Evolutionary conservation across 1,139 yeast species (phyloP), one percentile per base, ranked within the genome.

Genomic region (Yamadazyma oceani): DNA sequence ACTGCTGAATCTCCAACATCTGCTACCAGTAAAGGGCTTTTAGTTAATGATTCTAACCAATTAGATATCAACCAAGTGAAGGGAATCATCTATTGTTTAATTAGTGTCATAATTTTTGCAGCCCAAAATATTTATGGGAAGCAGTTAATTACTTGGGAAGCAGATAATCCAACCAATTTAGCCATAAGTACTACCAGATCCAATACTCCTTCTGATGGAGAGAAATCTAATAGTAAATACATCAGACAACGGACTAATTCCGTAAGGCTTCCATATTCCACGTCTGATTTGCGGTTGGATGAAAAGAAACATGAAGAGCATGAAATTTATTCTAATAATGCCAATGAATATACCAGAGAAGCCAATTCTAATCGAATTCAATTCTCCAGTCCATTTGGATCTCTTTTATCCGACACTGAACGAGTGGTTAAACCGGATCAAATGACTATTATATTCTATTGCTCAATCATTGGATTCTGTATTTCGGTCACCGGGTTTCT

Each of bases 91-190:
- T 64, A 50, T 38, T 63, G 71, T 40, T 40, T 62, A 8, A 35
- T 60, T 24, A 60, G 69, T 40, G 55, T 68, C 7, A 34, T 66
- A 3, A 57, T 66, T 8, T 66, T 67, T 55, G 72, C 72, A 2
- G 62, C 64, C 6, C 73, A 67, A 40, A 67, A 66, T 41, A 66
- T 68, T 8, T 67, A 68, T 43, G 72, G 71, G n/a, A 67, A 68
- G 40, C 66, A 61, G 42, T 50, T 68, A 31, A 58, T 68, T 34
- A 68, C 70, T 1, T 64, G 70, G 69, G 63, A 58, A 31, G 35
- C 55, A 5, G 49, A 44, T 15, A 51, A 51, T 30, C 64, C 68
- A 1, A 58, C 63, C 0, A 51, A 61, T 8, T 49, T 66, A 35
- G 69, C 59, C 3, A 50, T 65, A 31, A 59, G 57, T 35, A 53